phyloP scores from a whole-genome alignment of 257 asterid species.

The Capsicum chinense region DNA sequence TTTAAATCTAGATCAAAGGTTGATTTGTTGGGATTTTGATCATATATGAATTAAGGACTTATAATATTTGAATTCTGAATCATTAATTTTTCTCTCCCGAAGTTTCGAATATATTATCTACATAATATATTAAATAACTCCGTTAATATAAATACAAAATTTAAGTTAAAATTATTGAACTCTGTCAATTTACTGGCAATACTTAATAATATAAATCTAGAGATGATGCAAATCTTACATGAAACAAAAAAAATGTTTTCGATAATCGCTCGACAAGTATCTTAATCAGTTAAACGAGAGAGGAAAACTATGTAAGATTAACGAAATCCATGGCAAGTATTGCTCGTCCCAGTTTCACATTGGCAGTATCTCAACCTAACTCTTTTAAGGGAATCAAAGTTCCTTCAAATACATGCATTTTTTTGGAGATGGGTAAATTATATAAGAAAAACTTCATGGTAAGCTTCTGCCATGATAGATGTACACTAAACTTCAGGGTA shows the following conservation, averaged over 20 bases:
- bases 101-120: neutral
- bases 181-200: too few relatives aligned
- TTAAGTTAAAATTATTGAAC: too few relatives aligned
- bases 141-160: too few relatives aligned
- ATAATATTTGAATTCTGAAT: neutral
- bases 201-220: too few relatives aligned
- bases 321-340: neutral
- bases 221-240: too few relatives aligned
- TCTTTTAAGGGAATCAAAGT: neutral
- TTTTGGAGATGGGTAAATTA: neutral
- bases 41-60: neutral
- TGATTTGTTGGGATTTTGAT: neutral
- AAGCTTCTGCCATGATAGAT: neutral
- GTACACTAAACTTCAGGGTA: constrained; percentile 55
- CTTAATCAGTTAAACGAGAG: too few relatives aligned
- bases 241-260: too few relatives aligned
- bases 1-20: too few relatives aligned
- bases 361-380: neutral
- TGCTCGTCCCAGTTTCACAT: neutral
- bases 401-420: neutral
- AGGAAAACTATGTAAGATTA: neutral
- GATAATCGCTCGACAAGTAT: too few relatives aligned
- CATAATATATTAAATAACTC: too few relatives aligned
- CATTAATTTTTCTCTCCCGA: neutral
- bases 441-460: neutral